Conservation (phyloP, 2,329 filamentous ascomycete species). For the Colletotrichum abscissum region DNA sequence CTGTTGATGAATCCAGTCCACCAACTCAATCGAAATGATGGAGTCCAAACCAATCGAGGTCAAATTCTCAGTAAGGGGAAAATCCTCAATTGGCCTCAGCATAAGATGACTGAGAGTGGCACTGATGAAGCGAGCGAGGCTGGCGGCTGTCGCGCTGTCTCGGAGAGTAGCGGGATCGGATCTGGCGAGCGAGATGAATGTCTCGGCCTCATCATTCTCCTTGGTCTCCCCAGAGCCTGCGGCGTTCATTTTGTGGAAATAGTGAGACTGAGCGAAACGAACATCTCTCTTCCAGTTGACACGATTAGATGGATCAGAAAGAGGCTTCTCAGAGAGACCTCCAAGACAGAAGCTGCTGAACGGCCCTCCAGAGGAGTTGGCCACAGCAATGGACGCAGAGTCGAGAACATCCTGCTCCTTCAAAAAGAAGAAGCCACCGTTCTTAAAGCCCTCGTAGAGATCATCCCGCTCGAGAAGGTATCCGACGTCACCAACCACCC, state of each 20-base stretch:
- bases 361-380: slow-evolving; percentile 5
- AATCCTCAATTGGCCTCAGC: slow-evolving; percentile 18
- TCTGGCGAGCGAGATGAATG: slow-evolving; percentile 11
- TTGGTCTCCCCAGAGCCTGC: background rate
- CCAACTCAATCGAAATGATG: slow-evolving; percentile 27
- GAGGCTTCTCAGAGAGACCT: slow-evolving; percentile 12
- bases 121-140: slow-evolving; percentile 17
- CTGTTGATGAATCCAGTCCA: slow-evolving; percentile 28
- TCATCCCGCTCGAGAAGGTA: slow-evolving; percentile 35
- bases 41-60: slow-evolving; percentile 24
- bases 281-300: slow-evolving; percentile 25
- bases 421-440: slow-evolving; percentile 23
- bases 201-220: slow-evolving; percentile 15
- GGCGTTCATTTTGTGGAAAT: slow-evolving; percentile 10
- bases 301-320: slow-evolving; percentile 19
- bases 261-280: slow-evolving; percentile 20
- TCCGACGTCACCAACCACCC: slow-evolving; percentile 49
- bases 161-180: slow-evolving; percentile 9
- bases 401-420: slow-evolving; percentile 24
- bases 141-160: background rate
- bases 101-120: slow-evolving; percentile 14
- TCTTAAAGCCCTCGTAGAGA: slow-evolving; percentile 14
- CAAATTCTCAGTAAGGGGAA: slow-evolving; percentile 10
- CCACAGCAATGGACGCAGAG: background rate
- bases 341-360: slow-evolving; percentile 23